Conservation (phyloP, 495 filamentous ascomycete genomes). For the Darksidea phi region DNA sequence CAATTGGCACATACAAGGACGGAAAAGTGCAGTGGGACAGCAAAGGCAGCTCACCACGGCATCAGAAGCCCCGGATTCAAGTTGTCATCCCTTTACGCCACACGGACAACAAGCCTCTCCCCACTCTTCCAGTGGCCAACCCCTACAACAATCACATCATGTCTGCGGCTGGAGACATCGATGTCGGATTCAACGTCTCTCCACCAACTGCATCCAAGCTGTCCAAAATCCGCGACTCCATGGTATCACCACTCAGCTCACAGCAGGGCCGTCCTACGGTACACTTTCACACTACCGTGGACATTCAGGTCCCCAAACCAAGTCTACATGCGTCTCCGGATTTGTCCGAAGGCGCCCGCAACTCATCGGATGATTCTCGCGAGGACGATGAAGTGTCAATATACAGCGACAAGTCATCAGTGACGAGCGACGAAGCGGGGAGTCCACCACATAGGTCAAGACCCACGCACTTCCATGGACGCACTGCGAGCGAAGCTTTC, state of each 20-base stretch:
- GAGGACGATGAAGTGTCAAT: constrained; percentile 29
- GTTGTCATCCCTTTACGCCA: constrained; percentile 35
- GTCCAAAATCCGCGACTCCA: constrained; percentile 10
- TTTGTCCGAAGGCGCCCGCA: background rate
- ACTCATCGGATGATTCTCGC: constrained; percentile 30
- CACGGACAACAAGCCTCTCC: constrained; percentile 26
- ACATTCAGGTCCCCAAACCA: constrained; percentile 1
- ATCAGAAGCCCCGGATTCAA: constrained; percentile 35
- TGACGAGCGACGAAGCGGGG: constrained; percentile 26
- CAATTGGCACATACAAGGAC: constrained; percentile 42
- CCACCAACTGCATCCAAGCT: constrained; percentile 24
- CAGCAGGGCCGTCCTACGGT: constrained; percentile 3
- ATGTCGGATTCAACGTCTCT: constrained; percentile 17
- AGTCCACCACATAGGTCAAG: background rate
- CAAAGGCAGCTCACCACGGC: constrained; percentile 19
- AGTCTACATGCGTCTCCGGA: background rate
- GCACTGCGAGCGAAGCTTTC: constrained; percentile 18
- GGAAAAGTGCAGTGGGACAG: constrained; percentile 40
- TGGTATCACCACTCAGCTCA: constrained; percentile 27
- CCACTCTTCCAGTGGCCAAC: constrained; percentile 16
- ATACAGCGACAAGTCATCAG: constrained; percentile 34
- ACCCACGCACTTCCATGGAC: constrained; percentile 21
- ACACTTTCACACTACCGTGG: constrained; percentile 6
- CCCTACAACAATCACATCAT: constrained; percentile 11
- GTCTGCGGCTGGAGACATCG: constrained; percentile 13